Conservation (phyloP, 169 alveolate genomes). For the Cryptosporidium parvum region DNA sequence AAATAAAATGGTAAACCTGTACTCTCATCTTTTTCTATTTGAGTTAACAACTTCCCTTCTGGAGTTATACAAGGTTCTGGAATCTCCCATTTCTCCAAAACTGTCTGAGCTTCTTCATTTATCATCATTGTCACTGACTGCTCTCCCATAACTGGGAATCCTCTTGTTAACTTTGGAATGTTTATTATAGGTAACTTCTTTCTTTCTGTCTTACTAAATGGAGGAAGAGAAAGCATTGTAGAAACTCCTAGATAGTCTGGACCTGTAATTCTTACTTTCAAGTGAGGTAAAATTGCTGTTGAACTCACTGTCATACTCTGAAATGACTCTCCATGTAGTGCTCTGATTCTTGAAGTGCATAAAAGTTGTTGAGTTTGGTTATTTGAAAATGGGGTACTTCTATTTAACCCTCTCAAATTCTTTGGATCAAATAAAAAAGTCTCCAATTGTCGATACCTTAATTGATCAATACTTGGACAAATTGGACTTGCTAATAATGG, state of each 20-base stretch:
- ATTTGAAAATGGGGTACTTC: background rate
- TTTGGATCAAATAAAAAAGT: slow-evolving; percentile 55
- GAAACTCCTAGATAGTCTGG: slow-evolving; percentile 70
- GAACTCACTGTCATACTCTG: slow-evolving; percentile 66
- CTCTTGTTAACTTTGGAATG: slow-evolving; percentile 59
- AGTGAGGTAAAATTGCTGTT: slow-evolving; percentile 62
- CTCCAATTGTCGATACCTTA: slow-evolving; percentile 57
- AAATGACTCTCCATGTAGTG: slow-evolving; percentile 59
- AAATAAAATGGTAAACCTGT: slow-evolving; percentile 9
- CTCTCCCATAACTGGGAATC: slow-evolving; percentile 69
- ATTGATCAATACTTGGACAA: slow-evolving; percentile 67
- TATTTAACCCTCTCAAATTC: slow-evolving; percentile 24
- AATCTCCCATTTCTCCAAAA: slow-evolving; percentile 51
- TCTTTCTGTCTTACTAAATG: slow-evolving; percentile 41
- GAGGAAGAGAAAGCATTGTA: slow-evolving; percentile 67
- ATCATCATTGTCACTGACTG: slow-evolving; percentile 56
- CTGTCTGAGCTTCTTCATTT: slow-evolving; percentile 55
- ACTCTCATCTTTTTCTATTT: slow-evolving; percentile 32
- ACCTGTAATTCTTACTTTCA: slow-evolving; percentile 52
- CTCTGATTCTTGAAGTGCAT: slow-evolving; percentile 51
- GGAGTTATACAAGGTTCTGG: slow-evolving; percentile 73
- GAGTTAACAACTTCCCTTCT: slow-evolving; percentile 52
- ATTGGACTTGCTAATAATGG: slow-evolving; percentile 62
- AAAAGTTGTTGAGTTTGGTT: slow-evolving; percentile 36
- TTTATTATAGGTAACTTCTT: slow-evolving; percentile 42